phyloP scores from a whole-genome alignment of 2,329 filamentous ascomycete species.

The Emericellopsis cladophorae region DNA sequence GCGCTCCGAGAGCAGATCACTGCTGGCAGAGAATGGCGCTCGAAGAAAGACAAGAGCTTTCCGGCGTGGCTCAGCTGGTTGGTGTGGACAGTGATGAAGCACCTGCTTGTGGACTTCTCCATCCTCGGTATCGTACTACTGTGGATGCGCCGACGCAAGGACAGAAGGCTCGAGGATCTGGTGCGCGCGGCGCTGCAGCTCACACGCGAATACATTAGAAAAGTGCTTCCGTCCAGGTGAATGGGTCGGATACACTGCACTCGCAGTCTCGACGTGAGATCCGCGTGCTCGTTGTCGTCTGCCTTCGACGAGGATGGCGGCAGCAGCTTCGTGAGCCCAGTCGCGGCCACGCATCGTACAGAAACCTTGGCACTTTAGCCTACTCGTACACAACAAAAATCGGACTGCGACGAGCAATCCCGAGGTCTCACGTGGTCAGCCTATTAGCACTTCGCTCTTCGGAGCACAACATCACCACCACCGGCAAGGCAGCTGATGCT shows the following conservation, averaged over 20 bases:
- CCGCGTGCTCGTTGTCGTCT: too few species aligned
- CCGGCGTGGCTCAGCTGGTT: constrained; percentile 61
- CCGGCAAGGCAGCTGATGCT: too few species aligned
- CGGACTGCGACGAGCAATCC: too few species aligned
- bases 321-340: too few species aligned
- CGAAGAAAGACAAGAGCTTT: constrained; percentile 49
- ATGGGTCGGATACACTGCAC: neutral
- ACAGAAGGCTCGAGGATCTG: constrained; percentile 61
- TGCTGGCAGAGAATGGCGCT: constrained; percentile 57
- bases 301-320: too few species aligned
- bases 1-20: constrained; percentile 86
- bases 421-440: too few species aligned
- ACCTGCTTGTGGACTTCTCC: constrained; percentile 59
- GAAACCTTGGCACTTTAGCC: too few species aligned
- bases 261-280: neutral
- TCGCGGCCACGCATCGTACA: too few species aligned
- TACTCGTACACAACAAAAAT: too few species aligned
- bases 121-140: constrained; percentile 53
- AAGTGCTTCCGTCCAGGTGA: constrained; percentile 45
- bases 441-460: too few species aligned
- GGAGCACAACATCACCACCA: too few species aligned
- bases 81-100: constrained; percentile 57
- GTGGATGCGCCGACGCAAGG: constrained; percentile 61
- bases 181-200: constrained; percentile 50
- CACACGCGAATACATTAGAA: constrained; percentile 44